Evolutionary conservation across 306 rosid genomes (phyloP).

Genomic region (Prunus mongolica): DNA sequence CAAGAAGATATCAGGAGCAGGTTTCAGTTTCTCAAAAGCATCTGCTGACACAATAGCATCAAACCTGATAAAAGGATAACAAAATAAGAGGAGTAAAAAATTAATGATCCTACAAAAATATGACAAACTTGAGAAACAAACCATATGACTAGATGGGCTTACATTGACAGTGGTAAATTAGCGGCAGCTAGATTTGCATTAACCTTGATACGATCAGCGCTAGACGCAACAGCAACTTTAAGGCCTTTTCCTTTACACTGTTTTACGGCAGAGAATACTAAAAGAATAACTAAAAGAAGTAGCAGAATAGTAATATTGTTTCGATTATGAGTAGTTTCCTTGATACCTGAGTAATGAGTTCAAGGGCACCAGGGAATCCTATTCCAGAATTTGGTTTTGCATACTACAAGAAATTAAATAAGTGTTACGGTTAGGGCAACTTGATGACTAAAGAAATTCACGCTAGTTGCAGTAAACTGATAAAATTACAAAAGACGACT

Average conservation of each 20-base stretch:
- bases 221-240: slow-evolving; percentile 98
- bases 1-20: slow-evolving; percentile 94
- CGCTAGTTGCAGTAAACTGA: not conserved
- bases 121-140: slow-evolving; percentile 9
- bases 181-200: slow-evolving; percentile 95
- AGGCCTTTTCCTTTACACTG: slow-evolving; percentile 93
- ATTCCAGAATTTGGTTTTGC: slow-evolving; percentile 94
- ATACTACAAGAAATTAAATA: slow-evolving; percentile 51
- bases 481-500: not conserved
- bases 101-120: not conserved
- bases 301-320: slow-evolving; percentile 22
- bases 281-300: slow-evolving; percentile 24
- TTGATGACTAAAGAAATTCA: not conserved
- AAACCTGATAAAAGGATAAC: slow-evolving; percentile 61
- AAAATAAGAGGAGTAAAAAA: slow-evolving; percentile 3
- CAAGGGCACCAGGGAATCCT: slow-evolving; percentile 95
- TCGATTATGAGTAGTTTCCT: not conserved
- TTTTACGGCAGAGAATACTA: slow-evolving; percentile 12
- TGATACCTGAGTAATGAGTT: slow-evolving; percentile 79
- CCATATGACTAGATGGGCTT: slow-evolving; percentile 26
- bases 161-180: slow-evolving; percentile 79
- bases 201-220: slow-evolving; percentile 97
- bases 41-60: slow-evolving; percentile 93
- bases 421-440: slow-evolving; percentile 9
- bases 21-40: slow-evolving; percentile 96